Evolutionary conservation across 2,329 filamentous ascomycete genomes (phyloP).

Genomic region (Fonsecaea pugnacius): DNA sequence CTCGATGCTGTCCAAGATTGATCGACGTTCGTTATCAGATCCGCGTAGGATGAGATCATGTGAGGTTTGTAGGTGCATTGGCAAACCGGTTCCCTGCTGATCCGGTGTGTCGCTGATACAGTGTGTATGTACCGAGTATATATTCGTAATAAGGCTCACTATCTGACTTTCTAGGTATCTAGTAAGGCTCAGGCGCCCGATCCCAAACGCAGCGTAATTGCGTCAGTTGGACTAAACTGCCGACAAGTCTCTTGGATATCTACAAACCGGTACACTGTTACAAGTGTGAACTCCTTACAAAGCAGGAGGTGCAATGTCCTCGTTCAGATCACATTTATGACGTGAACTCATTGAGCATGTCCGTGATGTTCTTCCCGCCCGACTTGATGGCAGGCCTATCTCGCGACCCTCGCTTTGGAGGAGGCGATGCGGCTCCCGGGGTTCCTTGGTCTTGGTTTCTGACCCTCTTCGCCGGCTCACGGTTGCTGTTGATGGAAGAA

Average conservation of each 20-base stretch:
- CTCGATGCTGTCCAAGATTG: not conserved
- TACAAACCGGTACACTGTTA: not conserved
- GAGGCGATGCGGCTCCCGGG: conserved; percentile 25
- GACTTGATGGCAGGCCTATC: conserved; percentile 13
- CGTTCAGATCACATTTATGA: not conserved
- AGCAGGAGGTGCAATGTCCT: not conserved
- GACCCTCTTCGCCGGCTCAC: conserved; percentile 26
- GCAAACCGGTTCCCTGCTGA: not conserved
- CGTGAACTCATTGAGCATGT: conserved; percentile 26
- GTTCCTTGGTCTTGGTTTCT: conserved; percentile 22
- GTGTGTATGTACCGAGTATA: not conserved
- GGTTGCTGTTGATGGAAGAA: conserved; percentile 3
- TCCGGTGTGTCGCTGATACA: not conserved
- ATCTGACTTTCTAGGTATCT: too few relatives aligned
- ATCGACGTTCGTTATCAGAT: not conserved
- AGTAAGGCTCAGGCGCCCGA: too few relatives aligned
- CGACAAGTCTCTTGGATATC: not conserved
- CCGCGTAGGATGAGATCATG: not conserved
- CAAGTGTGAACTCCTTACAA: not conserved
- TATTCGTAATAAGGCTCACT: not conserved
- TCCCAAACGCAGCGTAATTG: too few relatives aligned
- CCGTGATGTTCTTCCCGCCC: conserved; percentile 17
- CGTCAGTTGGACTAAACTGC: too few relatives aligned
- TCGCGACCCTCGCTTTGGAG: conserved; percentile 25
- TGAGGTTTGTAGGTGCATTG: not conserved